Percentiles rank a stretch among this genome's conserved stretches.
phyloP scores from a whole-genome alignment of 2,329 filamentous ascomycete species.

The Myriosclerotinia duriaeana region DNA sequence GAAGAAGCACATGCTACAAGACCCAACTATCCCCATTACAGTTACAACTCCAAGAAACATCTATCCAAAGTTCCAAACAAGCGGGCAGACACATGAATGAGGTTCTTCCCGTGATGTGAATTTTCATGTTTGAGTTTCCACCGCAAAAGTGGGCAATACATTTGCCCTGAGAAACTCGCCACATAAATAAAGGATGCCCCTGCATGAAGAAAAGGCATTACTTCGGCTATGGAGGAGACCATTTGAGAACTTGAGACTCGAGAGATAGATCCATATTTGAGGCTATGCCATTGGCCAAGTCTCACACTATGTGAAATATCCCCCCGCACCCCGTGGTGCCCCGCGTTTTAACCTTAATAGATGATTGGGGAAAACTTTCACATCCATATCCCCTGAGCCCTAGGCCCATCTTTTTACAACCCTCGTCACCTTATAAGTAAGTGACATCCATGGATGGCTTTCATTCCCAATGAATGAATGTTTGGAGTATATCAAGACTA shows the following conservation, averaged over 20 bases:
- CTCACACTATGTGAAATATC: background rate
- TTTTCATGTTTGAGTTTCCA: background rate
- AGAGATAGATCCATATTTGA: background rate
- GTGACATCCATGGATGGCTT: no score
- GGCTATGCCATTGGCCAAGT: conserved; percentile 7
- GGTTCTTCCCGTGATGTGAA: background rate
- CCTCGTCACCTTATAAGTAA: background rate
- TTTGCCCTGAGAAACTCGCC: background rate
- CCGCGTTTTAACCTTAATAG: background rate
- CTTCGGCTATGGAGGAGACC: background rate
- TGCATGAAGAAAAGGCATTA: background rate
- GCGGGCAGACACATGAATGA: background rate
- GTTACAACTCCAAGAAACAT: background rate
- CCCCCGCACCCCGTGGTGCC: conserved; percentile 18
- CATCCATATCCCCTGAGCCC: background rate
- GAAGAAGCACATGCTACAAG: background rate
- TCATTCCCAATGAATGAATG: background rate
- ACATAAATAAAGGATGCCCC: background rate
- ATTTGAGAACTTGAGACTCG: no score
- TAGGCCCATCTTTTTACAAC: background rate
- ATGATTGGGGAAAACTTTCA: background rate
- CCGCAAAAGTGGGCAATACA: background rate
- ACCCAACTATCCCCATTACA: background rate
- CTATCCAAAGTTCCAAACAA: background rate
- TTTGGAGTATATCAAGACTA: background rate